Evolutionary conservation across 2,329 filamentous ascomycete species (phyloP), one percentile per base, ranked within the genome.

Genomic region (Ophiostoma piceae): DNA sequence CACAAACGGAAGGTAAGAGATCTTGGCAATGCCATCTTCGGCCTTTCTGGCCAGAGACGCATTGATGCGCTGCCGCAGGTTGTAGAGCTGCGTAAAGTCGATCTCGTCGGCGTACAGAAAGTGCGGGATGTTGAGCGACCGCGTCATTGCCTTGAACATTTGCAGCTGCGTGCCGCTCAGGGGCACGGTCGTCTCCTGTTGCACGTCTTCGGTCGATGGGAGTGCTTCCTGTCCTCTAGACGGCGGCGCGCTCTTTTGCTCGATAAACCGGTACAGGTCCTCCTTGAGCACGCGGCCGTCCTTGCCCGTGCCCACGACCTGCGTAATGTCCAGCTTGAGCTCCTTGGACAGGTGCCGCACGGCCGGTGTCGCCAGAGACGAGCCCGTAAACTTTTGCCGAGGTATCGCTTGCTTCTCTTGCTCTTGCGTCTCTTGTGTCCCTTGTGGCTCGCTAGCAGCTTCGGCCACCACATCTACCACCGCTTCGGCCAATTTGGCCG

Each of bases 111-210:
- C 90, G 81, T 96, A 99, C 72, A 98, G 87, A 80, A 99, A 97
- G 80, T 98, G 95, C 0, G 95, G 95, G 75, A 97, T 98, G 67
- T 81, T 87, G 73, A 99, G 85, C 2, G 94, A 97, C 71, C 88
- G 88, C 16, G 94, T 97, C 95, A 99, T 99, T 71, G 89, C 86
- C 82, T 96, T 97, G 88, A 97, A 98, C 95, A 99, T 99, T 77
- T 92, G 90, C 51, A 87, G 84, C 80, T 98, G 94, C 16, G 92
- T 90, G 51, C 89, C 89, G 14, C 92, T 92, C 72, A 99, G 83
- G 70, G 86, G 82, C 41, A 90, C 84, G 1, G 83, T 79, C 9
- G 88, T 90, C 79, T 98, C 95, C 69, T 81, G 82, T 78, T 91
- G 90, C 65, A 83, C 81, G 16, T 79, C 74, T 16, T 69, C 65